Conservation (phyloP, 2,329 filamentous ascomycete genomes). For the Apiospora pterosperma region DNA sequence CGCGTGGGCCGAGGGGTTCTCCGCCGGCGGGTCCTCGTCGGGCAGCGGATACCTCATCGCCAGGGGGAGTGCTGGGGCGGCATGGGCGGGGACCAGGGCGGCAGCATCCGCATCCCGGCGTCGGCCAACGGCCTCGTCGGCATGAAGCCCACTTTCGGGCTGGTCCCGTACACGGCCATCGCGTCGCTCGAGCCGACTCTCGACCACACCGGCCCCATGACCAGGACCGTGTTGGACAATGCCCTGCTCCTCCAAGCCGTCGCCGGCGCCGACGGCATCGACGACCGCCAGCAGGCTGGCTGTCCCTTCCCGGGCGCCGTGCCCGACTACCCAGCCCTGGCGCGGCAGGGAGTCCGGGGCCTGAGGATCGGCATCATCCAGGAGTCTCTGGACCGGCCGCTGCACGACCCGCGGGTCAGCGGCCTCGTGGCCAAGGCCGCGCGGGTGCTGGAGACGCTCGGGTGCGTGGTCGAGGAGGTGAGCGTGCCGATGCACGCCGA, state of each 20-base stretch:
- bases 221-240: conserved; percentile 22
- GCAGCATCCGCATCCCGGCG: conserved; percentile 29
- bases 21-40: conserved; percentile 41
- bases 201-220: conserved; percentile 30
- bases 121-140: conserved; percentile 27
- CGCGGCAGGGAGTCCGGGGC: conserved; percentile 14
- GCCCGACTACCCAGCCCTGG: conserved; percentile 12
- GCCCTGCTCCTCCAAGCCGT: conserved; percentile 28
- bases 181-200: conserved; percentile 23
- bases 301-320: conserved; percentile 15
- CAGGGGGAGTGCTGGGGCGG: conserved; percentile 25
- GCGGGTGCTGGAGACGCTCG: conserved; percentile 14
- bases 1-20: conserved; percentile 40
- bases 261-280: conserved; percentile 28
- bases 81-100: conserved; percentile 31
- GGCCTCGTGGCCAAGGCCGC: conserved; percentile 21
- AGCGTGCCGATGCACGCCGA: conserved; percentile 24
- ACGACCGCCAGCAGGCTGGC: conserved; percentile 25
- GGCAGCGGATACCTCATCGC: conserved; percentile 40
- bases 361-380: conserved; percentile 25
- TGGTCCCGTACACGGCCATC: conserved; percentile 32
- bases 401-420: conserved; percentile 20
- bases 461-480: conserved; percentile 24
- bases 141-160: conserved; percentile 28
- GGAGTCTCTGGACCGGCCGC: conserved; percentile 22